These are phyloP conservation scores for Tulasnella sp. DNA, from an alignment of 768 basidiomycete species.

Conservation along the genomic window DNA sequence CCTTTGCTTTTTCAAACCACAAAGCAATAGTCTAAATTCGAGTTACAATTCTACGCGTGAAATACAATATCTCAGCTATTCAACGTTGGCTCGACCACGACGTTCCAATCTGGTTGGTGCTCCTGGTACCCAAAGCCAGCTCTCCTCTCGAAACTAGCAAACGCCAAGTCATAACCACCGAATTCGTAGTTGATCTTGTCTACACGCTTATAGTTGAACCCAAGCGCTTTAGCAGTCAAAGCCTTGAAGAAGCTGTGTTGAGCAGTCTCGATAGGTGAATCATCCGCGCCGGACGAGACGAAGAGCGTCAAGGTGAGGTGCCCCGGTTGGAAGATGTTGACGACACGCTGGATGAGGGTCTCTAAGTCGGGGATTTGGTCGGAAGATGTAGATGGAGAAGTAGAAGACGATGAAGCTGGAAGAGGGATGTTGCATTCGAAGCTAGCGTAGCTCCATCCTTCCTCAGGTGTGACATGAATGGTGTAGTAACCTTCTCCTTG, in stretches of 20 bases:
- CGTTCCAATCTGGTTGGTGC: constrained; percentile 1
- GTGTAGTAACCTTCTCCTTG: constrained; percentile 93
- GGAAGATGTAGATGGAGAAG: constrained; percentile 36
- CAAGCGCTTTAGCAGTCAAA: constrained; percentile 31
- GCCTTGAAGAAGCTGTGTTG: constrained; percentile 69
- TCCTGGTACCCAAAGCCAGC: neutral
- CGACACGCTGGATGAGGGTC: constrained; percentile 78
- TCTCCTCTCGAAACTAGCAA: constrained; percentile 65
- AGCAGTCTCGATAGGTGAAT: constrained; percentile 52
- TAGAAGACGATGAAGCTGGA: constrained; percentile 19
- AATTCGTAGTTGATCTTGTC: constrained; percentile 99
- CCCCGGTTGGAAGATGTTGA: constrained; percentile 86
- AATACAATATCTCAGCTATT: neutral
- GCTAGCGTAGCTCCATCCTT: constrained; percentile 96
- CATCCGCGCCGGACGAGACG: constrained; percentile 39
- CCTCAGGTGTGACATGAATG: constrained; percentile 96
- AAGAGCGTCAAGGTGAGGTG: constrained; percentile 83
- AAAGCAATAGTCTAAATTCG: neutral
- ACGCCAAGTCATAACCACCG: constrained; percentile 83
- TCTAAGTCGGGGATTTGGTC: constrained; percentile 60
- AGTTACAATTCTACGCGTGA: neutral
- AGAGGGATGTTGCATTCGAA: constrained; percentile 96
- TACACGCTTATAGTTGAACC: constrained; percentile 57
- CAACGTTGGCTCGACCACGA: neutral
- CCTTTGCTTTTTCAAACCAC: neutral